Base-by-base conservation (phyloP, 78 protist genomes). In the Mastigamoeba balamuthi region DNA sequence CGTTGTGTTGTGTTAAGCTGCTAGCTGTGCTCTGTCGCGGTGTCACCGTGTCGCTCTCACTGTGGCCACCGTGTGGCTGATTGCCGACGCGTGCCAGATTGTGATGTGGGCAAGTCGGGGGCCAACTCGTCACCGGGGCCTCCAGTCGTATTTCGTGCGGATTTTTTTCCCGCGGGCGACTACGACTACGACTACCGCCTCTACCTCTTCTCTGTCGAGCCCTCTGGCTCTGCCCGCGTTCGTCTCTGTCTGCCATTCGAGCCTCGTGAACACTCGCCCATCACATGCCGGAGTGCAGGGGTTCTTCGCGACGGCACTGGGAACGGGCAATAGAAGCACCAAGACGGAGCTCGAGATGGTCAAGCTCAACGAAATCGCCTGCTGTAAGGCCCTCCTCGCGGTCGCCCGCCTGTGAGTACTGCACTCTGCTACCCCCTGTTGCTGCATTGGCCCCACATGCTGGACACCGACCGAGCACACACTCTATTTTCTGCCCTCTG, bases 271-370 rank as follows among this genome's bases (percentile, higher is more conserved):
- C n/a, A 36, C 42, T 76, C 28, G 8, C 5, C 8, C 4, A 6
- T 23, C 3, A 53, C 2, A 40, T 28, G 6, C 6, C 1, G 6
- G n/a, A 0, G 10, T 10, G 36, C 48, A 74, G 84, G 91, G 93
- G 10, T 95, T 83, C 79, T 71, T 37, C 63, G 96, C 82, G 8
- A 25, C 76, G n/a, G 89, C 96, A 1, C 30, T 86, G 35, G 99
- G 99, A 35, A 96, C 92, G 83, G 92, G 87, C 66, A 87, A 87
- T 76, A 84, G 80, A 77, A 89, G 93, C 1, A 96, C 97, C 25
- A 87, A 91, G 80, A 85, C 94, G n/a, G 97, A 93, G 66, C 66
- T 97, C 2, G 98, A 95, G 85, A 97, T 94, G 64, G 48, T 97
- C 36, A 78, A 90, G 33, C 66, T 87, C 39, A 36, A 52, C 4